Percentiles rank a stretch among this genome's conserved stretches.
Conservation (phyloP, 164 flowering plant species). For the Warburgia ugandensis region DNA sequence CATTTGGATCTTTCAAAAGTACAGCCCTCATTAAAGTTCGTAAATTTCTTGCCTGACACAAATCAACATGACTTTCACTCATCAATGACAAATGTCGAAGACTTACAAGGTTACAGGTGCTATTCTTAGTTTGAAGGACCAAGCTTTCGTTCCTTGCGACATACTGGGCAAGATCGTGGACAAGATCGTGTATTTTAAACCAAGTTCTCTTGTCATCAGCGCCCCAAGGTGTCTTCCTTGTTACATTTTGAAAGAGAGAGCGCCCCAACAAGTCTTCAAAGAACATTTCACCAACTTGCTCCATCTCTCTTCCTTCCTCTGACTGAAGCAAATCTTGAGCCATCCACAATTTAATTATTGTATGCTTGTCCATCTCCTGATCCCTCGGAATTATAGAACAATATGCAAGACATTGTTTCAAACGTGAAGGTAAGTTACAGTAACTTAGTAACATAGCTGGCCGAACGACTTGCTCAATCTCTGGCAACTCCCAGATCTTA, state of each 20-base stretch:
- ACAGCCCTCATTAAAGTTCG: too few species aligned
- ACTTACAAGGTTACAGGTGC: too few species aligned
- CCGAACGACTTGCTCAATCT: neutral
- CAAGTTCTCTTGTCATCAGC: too few species aligned
- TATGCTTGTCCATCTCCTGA: conserved; percentile 1
- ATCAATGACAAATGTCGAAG: neutral
- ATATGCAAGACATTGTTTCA: conserved; percentile 16
- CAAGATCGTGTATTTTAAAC: conserved; percentile 5
- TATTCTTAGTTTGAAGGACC: neutral
- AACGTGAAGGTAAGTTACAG: conserved; percentile 9
- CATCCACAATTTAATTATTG: conserved; percentile 17
- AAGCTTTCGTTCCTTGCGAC: too few species aligned
- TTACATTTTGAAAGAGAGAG: conserved; percentile 8
- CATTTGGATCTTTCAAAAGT: too few species aligned
- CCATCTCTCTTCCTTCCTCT: conserved; percentile 1
- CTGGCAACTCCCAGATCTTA: conserved; percentile 14
- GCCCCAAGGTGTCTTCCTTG: too few species aligned
- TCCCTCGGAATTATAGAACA: conserved; percentile 21
- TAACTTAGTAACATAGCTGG: conserved; percentile 17
- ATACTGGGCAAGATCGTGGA: conserved; percentile 7
- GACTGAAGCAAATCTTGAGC: conserved; percentile 12
- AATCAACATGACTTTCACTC: too few species aligned
- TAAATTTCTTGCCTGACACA: too few species aligned
- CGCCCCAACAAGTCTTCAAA: conserved; percentile 10
- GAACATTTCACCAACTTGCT: conserved; percentile 7